Evolutionary conservation across 345 rosid genomes (phyloP), one percentile per base, ranked within the genome.

Genomic region (Eucalyptus caleyi): DNA sequence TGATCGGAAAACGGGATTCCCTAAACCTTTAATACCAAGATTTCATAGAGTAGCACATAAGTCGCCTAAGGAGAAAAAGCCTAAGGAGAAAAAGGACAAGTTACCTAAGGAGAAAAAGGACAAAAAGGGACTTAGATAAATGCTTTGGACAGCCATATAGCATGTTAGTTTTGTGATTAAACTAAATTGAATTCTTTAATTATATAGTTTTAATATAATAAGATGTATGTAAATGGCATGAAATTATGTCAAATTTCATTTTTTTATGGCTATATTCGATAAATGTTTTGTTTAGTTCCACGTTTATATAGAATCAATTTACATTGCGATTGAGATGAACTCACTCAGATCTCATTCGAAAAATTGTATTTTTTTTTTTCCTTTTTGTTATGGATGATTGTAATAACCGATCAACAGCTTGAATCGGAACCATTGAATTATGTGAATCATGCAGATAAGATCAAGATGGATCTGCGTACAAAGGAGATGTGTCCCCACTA

Each of bases 11-110:
- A 53, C 53, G 0, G 34, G 94, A 37, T 81, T 44, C 54, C 95
- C 97, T 12, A 77, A 86, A 44, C 91, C 89, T 50, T 93, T 97
- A 2, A 86, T 81, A 7, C 18, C 5, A 9, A 92, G 96, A 89
- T 87, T 96, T 21, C 96, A 96, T 62, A 88, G 87, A 3, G 24
- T 92, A 18, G 86, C 91, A 34, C 86, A 65, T 34, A 89, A 87
- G 16, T 23, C 9, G 9, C 30, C 4, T 3, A 37, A 21, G 27
- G 27, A 23, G 30, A 21, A 77, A 44, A 44, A n/a, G n/a, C 30
- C 4, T 3, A 37, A 21, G 27, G 27, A 23, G 47, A 21, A 77
- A 45, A 44, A 34, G 82, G 44, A 26, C 12, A 56, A 56, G 62
- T 56, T 6, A 3, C 44, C 6, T 0, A 34, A 72, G 13, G 23